Evolutionary conservation across 225 moss, liverwort and hornwort species (phyloP).

Genomic region (Sphagnum contortum): DNA sequence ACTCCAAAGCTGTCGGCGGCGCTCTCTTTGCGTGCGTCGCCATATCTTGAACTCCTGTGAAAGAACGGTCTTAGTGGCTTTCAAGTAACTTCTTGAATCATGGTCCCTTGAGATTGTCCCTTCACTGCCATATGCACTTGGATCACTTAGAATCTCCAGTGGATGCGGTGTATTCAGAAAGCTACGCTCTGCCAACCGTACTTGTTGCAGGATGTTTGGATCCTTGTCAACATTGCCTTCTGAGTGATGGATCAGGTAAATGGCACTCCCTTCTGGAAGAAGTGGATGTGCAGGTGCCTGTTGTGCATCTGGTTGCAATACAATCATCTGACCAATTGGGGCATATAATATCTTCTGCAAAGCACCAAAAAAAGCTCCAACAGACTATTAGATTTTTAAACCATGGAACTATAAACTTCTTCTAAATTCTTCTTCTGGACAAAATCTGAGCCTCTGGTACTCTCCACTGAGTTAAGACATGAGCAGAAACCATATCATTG

Average conservation of each 20-base stretch:
- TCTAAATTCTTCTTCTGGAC: no score
- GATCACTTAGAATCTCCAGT: constrained; percentile 64
- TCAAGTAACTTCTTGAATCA: constrained; percentile 37
- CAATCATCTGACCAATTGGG: constrained; percentile 59
- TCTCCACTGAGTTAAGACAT: not conserved
- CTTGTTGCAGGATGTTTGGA: constrained; percentile 36
- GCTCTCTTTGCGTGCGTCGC: constrained; percentile 47
- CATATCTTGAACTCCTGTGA: constrained; percentile 38
- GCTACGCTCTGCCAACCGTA: constrained; percentile 59
- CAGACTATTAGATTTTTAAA: not conserved
- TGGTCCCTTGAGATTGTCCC: constrained; percentile 59
- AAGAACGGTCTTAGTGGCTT: constrained; percentile 33
- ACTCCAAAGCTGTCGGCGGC: constrained; percentile 45
- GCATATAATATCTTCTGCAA: constrained; percentile 58
- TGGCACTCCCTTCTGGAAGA: constrained; percentile 54
- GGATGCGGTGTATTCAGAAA: constrained; percentile 73
- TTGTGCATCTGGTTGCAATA: constrained; percentile 55
- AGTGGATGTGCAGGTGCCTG: constrained; percentile 54
- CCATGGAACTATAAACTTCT: no score
- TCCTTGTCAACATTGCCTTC: constrained; percentile 9
- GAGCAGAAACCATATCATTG: no score
- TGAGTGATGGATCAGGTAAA: constrained; percentile 51
- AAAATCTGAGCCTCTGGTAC: not conserved
- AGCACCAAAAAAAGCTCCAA: not conserved
- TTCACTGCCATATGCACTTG: constrained; percentile 57